Evolutionary conservation across 257 asterid species (phyloP), one percentile per base, ranked within the genome.

Genomic region (Jacaranda copaia): DNA sequence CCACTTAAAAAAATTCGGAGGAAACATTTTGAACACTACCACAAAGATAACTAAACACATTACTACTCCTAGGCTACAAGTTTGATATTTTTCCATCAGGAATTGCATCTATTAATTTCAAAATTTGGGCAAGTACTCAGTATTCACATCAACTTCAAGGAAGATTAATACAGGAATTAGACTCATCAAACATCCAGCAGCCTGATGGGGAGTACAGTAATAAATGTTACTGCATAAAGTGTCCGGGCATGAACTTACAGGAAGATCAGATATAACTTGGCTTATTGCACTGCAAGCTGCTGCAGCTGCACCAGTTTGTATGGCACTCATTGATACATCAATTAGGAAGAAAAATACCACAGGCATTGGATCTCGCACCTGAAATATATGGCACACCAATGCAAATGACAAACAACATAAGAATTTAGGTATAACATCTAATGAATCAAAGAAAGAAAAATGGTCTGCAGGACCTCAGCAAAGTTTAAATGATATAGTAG

Each of bases 281-380:
- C 84, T 91, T 77, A 96, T 93, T 57, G 99, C 99, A 84, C 97
- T 90, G 82, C 99, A 96, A 68, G 99, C 97, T 46, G 99, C 98
- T 6, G 98, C 99, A 73, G 99, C 89, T 66, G 99, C 97, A 84
- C 99, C 99, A 52, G 98, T 96, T 93, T 96, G 97, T 78, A 93
- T 72, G 65, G 99, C 94, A 58, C 90, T 90, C 96, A 91, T 86
- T 72, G 99, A 96, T 78, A 93, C 99, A 78, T 96, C 99, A 82
- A 96, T 81, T 32, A 96, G 88, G 89, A 96, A 96, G 91, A 93
- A 93, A 74, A 85, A 96, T 68, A 93, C 96, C 38, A 98, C 96
- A 20, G 98, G 99, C 98, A 96, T 92, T 39, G 99, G 99, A 83
- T 93, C 97, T 14, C 98, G 90, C 74, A 96, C 99, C 99, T 96